Percentiles rank a stretch among this genome's conserved stretches.
These are phyloP conservation scores for Chaetothyriales sp. DNA, from an alignment of 2,329 filamentous ascomycete genomes.

Conservation along the genomic window DNA sequence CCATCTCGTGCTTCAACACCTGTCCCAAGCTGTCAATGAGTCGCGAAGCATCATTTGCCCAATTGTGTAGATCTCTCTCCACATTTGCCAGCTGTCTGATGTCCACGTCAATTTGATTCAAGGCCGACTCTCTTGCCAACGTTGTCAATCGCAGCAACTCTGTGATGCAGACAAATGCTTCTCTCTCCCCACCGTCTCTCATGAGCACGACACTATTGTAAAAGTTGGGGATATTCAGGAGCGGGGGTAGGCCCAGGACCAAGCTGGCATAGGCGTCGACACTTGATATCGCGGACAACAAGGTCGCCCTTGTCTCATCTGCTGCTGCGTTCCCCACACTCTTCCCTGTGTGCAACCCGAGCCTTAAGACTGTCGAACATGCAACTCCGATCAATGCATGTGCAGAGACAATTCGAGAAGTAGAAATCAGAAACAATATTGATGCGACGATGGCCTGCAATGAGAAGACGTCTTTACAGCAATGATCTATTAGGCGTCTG, in stretches of 20 bases:
- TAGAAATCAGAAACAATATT: conserved; percentile 11
- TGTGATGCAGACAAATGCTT: neutral
- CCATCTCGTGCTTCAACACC: conserved; percentile 10
- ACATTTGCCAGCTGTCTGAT: conserved; percentile 4
- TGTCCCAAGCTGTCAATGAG: conserved; percentile 1
- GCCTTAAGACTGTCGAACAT: conserved; percentile 8
- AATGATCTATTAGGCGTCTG: conserved; percentile 7
- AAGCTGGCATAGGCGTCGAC: conserved; percentile 12
- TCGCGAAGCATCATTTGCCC: conserved; percentile 8
- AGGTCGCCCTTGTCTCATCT: conserved; percentile 5
- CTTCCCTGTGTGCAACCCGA: conserved; percentile 10
- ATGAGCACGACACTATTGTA: neutral
- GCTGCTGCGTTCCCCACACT: conserved; percentile 2
- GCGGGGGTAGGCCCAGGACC: conserved; percentile 10
- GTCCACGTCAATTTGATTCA: conserved; percentile 3
- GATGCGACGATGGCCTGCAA: conserved; percentile 9
- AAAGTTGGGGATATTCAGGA: conserved; percentile 1
- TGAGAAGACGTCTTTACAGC: conserved; percentile 9
- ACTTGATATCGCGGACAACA: conserved; percentile 10
- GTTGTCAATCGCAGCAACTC: neutral
- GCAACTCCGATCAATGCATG: conserved; percentile 12
- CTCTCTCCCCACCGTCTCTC: neutral
- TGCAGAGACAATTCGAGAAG: conserved; percentile 10
- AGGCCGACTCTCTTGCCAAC: neutral
- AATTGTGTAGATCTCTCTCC: conserved; percentile 9